These are phyloP conservation scores for Vigna mungo DNA, from an alignment of 306 rosid genomes.

Conservation along the genomic window DNA sequence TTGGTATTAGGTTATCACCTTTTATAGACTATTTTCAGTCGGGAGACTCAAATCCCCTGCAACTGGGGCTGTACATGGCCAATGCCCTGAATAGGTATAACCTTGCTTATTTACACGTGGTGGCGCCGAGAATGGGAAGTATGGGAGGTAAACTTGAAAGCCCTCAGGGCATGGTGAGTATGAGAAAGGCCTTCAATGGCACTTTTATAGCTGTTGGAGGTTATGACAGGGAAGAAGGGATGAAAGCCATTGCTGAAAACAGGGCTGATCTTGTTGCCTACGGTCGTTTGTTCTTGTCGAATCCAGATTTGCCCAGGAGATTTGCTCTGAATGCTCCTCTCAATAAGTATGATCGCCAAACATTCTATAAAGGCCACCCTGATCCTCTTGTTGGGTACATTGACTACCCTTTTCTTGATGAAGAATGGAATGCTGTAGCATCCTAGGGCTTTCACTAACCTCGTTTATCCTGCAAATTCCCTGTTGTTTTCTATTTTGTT, in stretches of 20 bases:
- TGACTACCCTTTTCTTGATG: constrained; percentile 71
- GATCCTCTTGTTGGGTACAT: constrained; percentile 70
- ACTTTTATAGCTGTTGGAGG: constrained; percentile 67
- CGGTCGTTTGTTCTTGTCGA: constrained; percentile 64
- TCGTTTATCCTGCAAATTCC: too few relatives aligned
- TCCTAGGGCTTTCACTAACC: background rate
- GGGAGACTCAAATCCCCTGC: constrained; percentile 62
- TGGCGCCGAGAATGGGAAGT: constrained; percentile 67
- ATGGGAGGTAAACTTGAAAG: constrained; percentile 34
- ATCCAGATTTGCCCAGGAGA: constrained; percentile 78
- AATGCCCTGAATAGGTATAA: constrained; percentile 57
- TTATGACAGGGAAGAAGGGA: constrained; percentile 59
- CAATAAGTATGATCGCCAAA: constrained; percentile 58
- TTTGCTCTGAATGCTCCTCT: constrained; percentile 66
- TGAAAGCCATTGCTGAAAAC: constrained; percentile 53
- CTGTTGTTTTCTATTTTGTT: too few relatives aligned
- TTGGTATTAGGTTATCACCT: constrained; percentile 75
- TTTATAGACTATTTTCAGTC: constrained; percentile 53
- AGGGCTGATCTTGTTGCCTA: constrained; percentile 57
- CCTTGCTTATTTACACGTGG: constrained; percentile 66
- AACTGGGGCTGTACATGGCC: constrained; percentile 56
- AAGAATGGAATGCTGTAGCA: background rate
- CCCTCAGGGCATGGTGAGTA: constrained; percentile 49
- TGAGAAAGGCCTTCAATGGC: constrained; percentile 73
- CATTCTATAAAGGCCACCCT: constrained; percentile 44